These are phyloP conservation scores for Oidiodendron maius DNA, from an alignment of 495 filamentous ascomycete genomes.

Conservation along the genomic window DNA sequence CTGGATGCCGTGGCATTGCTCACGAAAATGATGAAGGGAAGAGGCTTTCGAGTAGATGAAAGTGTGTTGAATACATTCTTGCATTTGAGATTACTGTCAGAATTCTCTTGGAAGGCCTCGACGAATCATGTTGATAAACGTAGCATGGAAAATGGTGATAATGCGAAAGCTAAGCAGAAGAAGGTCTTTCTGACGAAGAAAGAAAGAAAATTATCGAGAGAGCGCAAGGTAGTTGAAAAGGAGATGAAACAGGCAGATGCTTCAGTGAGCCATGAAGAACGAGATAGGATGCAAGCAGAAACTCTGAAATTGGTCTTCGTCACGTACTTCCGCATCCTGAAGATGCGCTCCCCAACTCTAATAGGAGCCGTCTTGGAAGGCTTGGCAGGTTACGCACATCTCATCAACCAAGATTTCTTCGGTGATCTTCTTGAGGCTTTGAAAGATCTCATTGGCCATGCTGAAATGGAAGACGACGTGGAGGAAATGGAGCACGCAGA, in stretches of 20 bases:
- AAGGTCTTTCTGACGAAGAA: slow-evolving; percentile 64
- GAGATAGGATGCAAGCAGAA: slow-evolving; percentile 88
- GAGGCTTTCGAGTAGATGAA: slow-evolving; percentile 74
- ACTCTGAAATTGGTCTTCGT: slow-evolving; percentile 94
- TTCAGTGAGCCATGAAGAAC: slow-evolving; percentile 80
- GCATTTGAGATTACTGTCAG: slow-evolving; percentile 78
- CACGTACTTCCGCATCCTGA: slow-evolving; percentile 89
- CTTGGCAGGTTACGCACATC: slow-evolving; percentile 79
- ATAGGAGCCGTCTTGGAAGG: slow-evolving; percentile 95
- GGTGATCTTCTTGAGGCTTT: slow-evolving; percentile 91
- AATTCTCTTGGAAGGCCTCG: slow-evolving; percentile 80
- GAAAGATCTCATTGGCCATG: slow-evolving; percentile 78
- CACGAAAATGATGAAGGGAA: slow-evolving; percentile 89
- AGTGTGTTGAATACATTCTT: slow-evolving; percentile 86
- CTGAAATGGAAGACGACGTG: slow-evolving; percentile 43
- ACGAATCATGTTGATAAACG: slow-evolving; percentile 60
- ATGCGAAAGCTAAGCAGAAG: slow-evolving; percentile 57
- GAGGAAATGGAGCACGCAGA: slow-evolving; percentile 38
- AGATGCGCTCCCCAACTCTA: slow-evolving; percentile 65
- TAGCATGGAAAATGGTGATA: slow-evolving; percentile 32
- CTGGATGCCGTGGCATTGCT: slow-evolving; percentile 81
- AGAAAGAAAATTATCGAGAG: slow-evolving; percentile 66
- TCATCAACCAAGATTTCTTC: slow-evolving; percentile 98
- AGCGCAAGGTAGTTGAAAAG: slow-evolving; percentile 81
- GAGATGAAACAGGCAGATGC: slow-evolving; percentile 93